Percentiles rank a stretch among this genome's conserved stretches.
These are phyloP conservation scores for Lipomyces chichibuensis DNA, from an alignment of 805 yeast genomes.

Conservation along the genomic window DNA sequence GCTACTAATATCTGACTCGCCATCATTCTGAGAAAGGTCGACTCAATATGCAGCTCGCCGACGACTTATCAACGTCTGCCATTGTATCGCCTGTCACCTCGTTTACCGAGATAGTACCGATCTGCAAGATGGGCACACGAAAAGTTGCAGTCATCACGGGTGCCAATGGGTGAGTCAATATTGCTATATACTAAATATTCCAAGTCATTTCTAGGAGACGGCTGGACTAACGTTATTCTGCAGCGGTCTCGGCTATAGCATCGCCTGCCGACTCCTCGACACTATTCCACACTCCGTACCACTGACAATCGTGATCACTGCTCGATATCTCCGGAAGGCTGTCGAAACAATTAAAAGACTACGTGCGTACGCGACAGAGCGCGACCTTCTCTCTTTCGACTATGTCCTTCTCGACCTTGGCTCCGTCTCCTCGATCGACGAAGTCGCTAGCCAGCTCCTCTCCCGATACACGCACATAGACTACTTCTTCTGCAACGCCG, in stretches of 20 bases:
- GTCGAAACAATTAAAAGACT: constrained; percentile 69
- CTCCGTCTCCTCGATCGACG: constrained; percentile 80
- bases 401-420: constrained; percentile 87
- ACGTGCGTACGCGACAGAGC: constrained; percentile 42
- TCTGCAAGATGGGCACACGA: constrained; percentile 11
- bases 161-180: constrained; percentile 43
- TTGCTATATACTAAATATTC: neutral
- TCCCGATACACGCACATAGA: constrained; percentile 70
- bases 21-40: neutral
- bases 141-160: constrained; percentile 49
- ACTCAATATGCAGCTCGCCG: neutral
- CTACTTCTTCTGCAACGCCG: constrained; percentile 83
- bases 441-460: constrained; percentile 70
- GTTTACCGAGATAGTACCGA: neutral
- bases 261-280: constrained; percentile 77
- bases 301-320: constrained; percentile 82
- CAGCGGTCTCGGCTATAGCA: constrained; percentile 80
- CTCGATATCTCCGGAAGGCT: constrained; percentile 84
- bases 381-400: constrained; percentile 75
- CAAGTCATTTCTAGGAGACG: neutral
- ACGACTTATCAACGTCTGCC: neutral
- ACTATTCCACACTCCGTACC: constrained; percentile 56
- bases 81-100: neutral
- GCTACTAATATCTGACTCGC: too few species aligned
- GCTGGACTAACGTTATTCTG: neutral